A percentile compares a stretch with the other conserved stretches of the same genome.
Conservation (phyloP, 495 filamentous ascomycete genomes). For the Daldinia bambusicola region DNA sequence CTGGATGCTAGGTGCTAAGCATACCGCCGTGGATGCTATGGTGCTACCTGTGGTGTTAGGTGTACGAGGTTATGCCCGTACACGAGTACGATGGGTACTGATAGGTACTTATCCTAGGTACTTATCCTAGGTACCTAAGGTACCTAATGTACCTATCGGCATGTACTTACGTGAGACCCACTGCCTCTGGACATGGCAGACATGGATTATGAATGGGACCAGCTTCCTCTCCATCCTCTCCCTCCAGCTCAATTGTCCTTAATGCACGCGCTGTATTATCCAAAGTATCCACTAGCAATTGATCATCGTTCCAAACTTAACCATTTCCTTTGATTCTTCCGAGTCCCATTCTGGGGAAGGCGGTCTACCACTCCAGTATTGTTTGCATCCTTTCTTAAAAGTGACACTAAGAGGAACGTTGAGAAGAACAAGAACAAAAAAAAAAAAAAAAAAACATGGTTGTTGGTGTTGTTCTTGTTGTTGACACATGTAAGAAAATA, state of each 20-base stretch:
- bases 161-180: no score
- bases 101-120: background rate
- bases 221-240: slow-evolving; percentile 2
- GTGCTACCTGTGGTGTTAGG: background rate
- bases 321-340: slow-evolving; percentile 40
- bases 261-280: background rate
- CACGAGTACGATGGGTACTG: background rate
- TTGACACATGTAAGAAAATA: slow-evolving; percentile 10
- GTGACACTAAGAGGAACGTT: background rate
- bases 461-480: slow-evolving; percentile 7
- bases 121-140: background rate
- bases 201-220: background rate
- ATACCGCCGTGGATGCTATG: background rate
- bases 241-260: background rate
- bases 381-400: slow-evolving; percentile 28
- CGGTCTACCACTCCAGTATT: slow-evolving; percentile 27
- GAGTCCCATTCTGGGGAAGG: slow-evolving; percentile 42
- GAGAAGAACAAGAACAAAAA: no score
- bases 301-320: slow-evolving; percentile 33
- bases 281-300: slow-evolving; percentile 14
- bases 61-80: background rate
- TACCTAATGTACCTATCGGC: background rate
- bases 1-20: background rate
- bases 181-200: background rate
- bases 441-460: background rate